Base-by-base conservation (phyloP, 768 basidiomycete genomes). In the Amanita jacksonii region DNA sequence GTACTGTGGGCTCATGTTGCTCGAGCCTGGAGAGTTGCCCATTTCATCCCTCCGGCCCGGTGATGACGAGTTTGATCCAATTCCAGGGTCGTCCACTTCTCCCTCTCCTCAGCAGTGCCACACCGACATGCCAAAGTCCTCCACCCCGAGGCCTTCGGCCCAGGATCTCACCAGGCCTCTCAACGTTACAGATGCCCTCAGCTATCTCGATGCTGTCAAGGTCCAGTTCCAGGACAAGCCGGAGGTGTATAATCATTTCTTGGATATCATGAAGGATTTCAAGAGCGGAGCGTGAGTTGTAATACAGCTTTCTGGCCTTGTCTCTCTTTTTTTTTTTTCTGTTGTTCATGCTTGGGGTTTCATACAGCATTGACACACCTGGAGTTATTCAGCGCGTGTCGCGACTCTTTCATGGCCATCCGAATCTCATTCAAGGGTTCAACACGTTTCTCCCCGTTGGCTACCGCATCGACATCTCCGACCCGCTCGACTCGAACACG, bases 251-350 rank as follows among this genome's bases (percentile, higher is more conserved):
- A 94, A 96, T 60, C 76, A 83, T 51, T 91, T 92, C 58, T 63
- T 93, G 62, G 90, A 94, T 61, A 93, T 96, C 58, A 96, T 96
- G 96, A 97, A 97, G 70, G 93, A 98, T 60, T 99, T 99, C 64
- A 99, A 99, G 68, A 89, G 90, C 56, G 89, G 94, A 65, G 69
- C 67, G 87, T 91, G 62, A 67, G 88, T 54, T 20, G 47, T n/a
- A n/a, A n/a, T n/a, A n/a, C n/a, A n/a, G n/a, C n/a, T n/a, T n/a
- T n/a, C n/a, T n/a, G n/a, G n/a, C n/a, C n/a, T n/a, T n/a, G n/a
- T n/a, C n/a, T n/a, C n/a, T n/a, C n/a, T 30, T 30, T 50, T 33
- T 50, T 36, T 36, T 38, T 38, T 50, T 38, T 20, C 36, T 49
- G 38, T 44, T 51, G 48, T 27, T 46, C 41, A 39, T 52, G 48